phyloP scores from a whole-genome alignment of 257 asterid genomes.

The Catharanthus roseus region DNA sequence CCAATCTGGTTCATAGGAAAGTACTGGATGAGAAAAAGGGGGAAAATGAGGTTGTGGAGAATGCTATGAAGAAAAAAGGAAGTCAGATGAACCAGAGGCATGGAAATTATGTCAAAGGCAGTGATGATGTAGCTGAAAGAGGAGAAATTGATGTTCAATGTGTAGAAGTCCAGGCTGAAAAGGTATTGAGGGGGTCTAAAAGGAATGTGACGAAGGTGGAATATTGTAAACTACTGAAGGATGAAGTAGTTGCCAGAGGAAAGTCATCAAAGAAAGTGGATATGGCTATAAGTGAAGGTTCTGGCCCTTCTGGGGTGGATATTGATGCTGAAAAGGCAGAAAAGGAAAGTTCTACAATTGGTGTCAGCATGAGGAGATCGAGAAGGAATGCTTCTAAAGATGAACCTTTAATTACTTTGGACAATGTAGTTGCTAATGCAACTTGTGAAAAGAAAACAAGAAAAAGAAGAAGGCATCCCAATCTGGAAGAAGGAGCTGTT shows the following conservation, averaged over 20 bases:
- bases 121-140: slow-evolving; percentile 16
- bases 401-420: slow-evolving; percentile 11
- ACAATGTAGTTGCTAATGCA: slow-evolving; percentile 18
- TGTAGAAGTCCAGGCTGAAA: slow-evolving; percentile 17
- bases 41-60: slow-evolving; percentile 16
- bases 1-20: too few species aligned
- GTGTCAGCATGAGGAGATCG: slow-evolving; percentile 30
- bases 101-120: slow-evolving; percentile 16
- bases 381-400: slow-evolving; percentile 35
- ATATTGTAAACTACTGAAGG: not conserved
- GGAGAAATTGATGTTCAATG: slow-evolving; percentile 11
- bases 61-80: slow-evolving; percentile 11
- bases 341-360: slow-evolving; percentile 14
- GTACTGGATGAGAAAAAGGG: slow-evolving; percentile 17
- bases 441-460: not conserved
- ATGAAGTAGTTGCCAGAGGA: slow-evolving; percentile 11
- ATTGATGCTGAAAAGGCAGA: not conserved
- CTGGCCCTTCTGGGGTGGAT: slow-evolving; percentile 8
- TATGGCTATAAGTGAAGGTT: slow-evolving; percentile 18
- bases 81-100: slow-evolving; percentile 5
- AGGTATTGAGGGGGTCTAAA: slow-evolving; percentile 32
- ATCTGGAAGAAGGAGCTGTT: slow-evolving; percentile 20
- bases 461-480: slow-evolving; percentile 17
- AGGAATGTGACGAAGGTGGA: slow-evolving; percentile 23
- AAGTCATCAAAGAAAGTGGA: slow-evolving; percentile 14